phyloP scores from a whole-genome alignment of 306 rosid genomes.

The Trifolium fragiferum region DNA sequence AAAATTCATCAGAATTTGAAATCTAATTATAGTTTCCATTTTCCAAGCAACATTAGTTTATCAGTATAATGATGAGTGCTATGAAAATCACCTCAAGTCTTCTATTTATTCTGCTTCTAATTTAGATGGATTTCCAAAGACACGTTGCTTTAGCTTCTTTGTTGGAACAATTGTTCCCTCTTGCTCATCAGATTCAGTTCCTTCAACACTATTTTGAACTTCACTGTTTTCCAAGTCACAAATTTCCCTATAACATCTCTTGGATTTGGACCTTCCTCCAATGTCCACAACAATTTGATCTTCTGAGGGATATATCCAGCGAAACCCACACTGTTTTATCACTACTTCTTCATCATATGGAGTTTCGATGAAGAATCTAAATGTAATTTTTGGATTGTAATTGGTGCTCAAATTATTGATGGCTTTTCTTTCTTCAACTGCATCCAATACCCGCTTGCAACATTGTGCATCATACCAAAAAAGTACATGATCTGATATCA shows the following conservation, averaged over 20 bases:
- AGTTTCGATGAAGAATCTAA: not conserved
- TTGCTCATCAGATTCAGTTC: not conserved
- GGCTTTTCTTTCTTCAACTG: not conserved
- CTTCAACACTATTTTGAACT: not conserved
- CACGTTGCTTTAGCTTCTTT: not conserved
- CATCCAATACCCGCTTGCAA: not conserved
- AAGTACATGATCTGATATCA: too few species aligned
- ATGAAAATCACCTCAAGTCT: constrained; percentile 3
- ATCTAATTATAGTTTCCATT: too few species aligned
- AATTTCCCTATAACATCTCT: not conserved
- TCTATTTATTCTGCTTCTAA: not conserved
- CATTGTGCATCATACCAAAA: constrained; percentile 23
- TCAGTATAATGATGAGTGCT: not conserved
- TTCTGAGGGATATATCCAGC: constrained; percentile 26
- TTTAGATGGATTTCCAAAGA: not conserved
- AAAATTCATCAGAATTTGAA: not conserved
- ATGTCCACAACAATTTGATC: not conserved
- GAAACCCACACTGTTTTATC: constrained; percentile 1
- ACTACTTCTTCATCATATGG: not conserved
- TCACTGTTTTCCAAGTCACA: too few species aligned
- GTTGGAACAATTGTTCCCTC: not conserved
- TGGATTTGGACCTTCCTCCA: not conserved
- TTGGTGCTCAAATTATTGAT: not conserved
- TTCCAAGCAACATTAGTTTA: too few species aligned
- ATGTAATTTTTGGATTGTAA: constrained; percentile 7